Evolutionary conservation across 2,329 filamentous ascomycete genomes (phyloP).

Genomic region (Calycina marina): DNA sequence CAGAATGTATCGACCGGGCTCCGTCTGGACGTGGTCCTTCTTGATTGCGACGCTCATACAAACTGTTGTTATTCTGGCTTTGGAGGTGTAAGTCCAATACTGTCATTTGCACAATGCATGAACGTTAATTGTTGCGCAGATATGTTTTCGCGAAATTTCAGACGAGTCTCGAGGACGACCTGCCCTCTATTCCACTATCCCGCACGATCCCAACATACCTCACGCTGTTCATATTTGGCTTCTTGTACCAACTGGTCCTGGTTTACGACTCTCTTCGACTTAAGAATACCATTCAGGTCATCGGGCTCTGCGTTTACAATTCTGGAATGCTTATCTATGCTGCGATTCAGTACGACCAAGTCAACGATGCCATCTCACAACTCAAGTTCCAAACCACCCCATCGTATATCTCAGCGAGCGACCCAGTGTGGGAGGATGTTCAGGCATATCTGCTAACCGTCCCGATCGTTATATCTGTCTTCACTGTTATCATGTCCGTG

Average conservation of each 20-base stretch:
- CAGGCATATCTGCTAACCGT: slow-evolving; percentile 72
- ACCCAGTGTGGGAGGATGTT: slow-evolving; percentile 52
- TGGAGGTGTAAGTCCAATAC: slow-evolving; percentile 60
- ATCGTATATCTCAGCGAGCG: slow-evolving; percentile 19
- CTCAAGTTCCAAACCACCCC: slow-evolving; percentile 36
- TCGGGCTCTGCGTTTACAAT: slow-evolving; percentile 88
- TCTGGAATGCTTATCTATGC: slow-evolving; percentile 84
- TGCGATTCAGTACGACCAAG: slow-evolving; percentile 84
- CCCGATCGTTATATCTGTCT: slow-evolving; percentile 66
- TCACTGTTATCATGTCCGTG: slow-evolving; percentile 57
- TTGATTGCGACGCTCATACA: slow-evolving; percentile 61
- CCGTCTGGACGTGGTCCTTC: slow-evolving; percentile 81
- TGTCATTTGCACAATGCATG: slow-evolving; percentile 2
- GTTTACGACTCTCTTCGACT: slow-evolving; percentile 86
- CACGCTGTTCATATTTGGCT: slow-evolving; percentile 93
- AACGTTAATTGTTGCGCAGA: slow-evolving; percentile 24
- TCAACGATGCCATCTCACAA: slow-evolving; percentile 52
- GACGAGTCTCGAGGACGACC: slow-evolving; percentile 34
- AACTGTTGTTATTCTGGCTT: slow-evolving; percentile 62
- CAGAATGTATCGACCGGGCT: slow-evolving; percentile 59
- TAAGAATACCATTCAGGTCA: slow-evolving; percentile 98
- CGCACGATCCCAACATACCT: slow-evolving; percentile 86
- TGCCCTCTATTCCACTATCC: slow-evolving; percentile 37
- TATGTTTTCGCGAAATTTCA: slow-evolving; percentile 89
- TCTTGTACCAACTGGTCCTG: slow-evolving; percentile 78